Conservation (phyloP, 768 basidiomycete genomes). For the Kwoniella europaea region DNA sequence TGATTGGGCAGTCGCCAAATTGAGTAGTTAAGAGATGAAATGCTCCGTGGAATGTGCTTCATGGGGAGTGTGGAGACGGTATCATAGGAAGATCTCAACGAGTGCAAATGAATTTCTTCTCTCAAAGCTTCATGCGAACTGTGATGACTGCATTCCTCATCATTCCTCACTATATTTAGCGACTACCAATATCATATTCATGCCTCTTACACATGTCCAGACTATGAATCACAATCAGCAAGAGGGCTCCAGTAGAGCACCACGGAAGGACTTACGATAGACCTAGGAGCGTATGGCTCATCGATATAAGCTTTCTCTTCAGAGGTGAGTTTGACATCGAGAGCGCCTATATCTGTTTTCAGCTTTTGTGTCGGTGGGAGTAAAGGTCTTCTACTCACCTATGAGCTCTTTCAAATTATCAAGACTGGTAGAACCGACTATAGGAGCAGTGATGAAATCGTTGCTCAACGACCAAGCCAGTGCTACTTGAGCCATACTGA, state of each 20-base stretch:
- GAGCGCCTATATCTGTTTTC: slow-evolving; percentile 55
- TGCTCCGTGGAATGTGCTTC: too few relatives aligned
- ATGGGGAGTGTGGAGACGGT: too few relatives aligned
- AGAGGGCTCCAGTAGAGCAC: too few relatives aligned
- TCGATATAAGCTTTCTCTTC: slow-evolving; percentile 67
- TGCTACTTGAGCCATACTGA: slow-evolving; percentile 63
- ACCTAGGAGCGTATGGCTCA: slow-evolving; percentile 64
- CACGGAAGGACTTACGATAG: slow-evolving; percentile 59
- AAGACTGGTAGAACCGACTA: slow-evolving; percentile 61
- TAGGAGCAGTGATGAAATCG: slow-evolving; percentile 60
- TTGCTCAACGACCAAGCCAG: slow-evolving; percentile 61
- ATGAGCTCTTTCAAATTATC: slow-evolving; percentile 61
- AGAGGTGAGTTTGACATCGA: slow-evolving; percentile 63
- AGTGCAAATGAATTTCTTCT: too few relatives aligned
- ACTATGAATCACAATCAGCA: neutral
- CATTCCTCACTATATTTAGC: too few relatives aligned
- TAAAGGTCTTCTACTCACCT: slow-evolving; percentile 6
- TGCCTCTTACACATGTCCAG: neutral
- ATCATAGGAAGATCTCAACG: too few relatives aligned
- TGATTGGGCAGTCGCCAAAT: neutral
- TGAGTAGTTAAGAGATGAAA: too few relatives aligned
- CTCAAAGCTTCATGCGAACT: too few relatives aligned
- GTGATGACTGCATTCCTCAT: too few relatives aligned
- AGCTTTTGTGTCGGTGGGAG: neutral
- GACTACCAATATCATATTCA: too few relatives aligned